Evolutionary conservation across 495 filamentous ascomycete genomes (phyloP), one percentile per base, ranked within the genome.

Genomic region (Podospora pseudoanserina): DNA sequence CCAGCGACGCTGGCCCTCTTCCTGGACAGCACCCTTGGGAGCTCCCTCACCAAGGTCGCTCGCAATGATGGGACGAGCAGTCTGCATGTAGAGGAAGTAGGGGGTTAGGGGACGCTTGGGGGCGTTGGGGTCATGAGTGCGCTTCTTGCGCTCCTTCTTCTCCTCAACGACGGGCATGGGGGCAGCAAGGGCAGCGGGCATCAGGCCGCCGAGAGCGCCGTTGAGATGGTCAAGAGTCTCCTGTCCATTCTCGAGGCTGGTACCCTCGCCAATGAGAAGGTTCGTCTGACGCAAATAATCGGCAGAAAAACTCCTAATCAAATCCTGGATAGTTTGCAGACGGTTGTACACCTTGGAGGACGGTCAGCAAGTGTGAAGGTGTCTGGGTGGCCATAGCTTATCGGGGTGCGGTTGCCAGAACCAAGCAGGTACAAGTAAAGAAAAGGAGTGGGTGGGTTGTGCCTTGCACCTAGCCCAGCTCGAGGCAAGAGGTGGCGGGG

Each of bases 91-190:
- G 44, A 97, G 82, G 83, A 99, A 97, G 80, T 93, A 97, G 0
- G 95, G 93, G 19, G 95, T 97, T 70, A 97, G 77, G 23, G 95
- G 92, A 19, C 93, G 87, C 85, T 97, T 97, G 63, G 95, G 95
- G 15, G 93, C 92, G 76, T 97, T 96, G 67, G 94, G 94, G 77
- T 99, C 96, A 71, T 89, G 90, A 56, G 86, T 88, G 68, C 91
- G 89, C 87, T 94, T 95, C 83, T 92, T 91, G 76, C 92, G 91
- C 83, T 91, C 91, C 83, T 90, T 92, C 80, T 89, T 90, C 75
- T 86, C 87, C 64, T 86, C 84, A 13, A 85, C 85, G 5, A 82
- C 78, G 9, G 78, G 75, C 71, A 72, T 58, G 59, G 74, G 77
- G 59, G 70, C 27, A 67, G 74, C 78, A 4, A 85, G 79, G 5